phyloP scores from a whole-genome alignment of 202 grass and related monocot genomes.

The Setaria viridis region DNA sequence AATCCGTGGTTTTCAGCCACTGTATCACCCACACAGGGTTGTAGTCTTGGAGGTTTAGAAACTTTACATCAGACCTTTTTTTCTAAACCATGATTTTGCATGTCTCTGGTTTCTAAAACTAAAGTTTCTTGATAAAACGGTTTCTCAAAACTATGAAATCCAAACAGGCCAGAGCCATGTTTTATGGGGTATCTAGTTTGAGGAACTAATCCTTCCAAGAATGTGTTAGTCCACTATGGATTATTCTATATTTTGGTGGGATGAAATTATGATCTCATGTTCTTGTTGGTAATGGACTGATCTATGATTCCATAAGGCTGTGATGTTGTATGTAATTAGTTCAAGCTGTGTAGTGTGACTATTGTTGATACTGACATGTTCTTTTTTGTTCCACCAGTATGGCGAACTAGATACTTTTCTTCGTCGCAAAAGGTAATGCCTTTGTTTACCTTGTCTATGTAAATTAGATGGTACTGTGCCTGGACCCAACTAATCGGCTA shows the following conservation, averaged over 20 bases:
- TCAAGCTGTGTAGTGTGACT: conserved; percentile 16
- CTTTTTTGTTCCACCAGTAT: conserved; percentile 54
- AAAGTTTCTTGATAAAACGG: too few relatives aligned
- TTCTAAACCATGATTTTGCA: too few relatives aligned
- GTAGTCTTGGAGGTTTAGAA: too few relatives aligned
- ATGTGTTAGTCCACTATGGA: background rate
- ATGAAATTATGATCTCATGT: background rate
- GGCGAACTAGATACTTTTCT: conserved; percentile 68
- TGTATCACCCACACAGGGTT: background rate
- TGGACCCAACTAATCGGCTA: conserved; percentile 5
- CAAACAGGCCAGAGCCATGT: background rate
- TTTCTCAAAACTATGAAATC: too few relatives aligned
- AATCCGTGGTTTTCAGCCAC: background rate
- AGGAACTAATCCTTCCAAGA: background rate
- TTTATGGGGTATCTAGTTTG: background rate
- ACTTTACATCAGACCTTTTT: too few relatives aligned
- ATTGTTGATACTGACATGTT: conserved; percentile 12
- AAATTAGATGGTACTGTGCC: conserved; percentile 22
- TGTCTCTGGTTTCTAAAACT: too few relatives aligned
- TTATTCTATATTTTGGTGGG: background rate
- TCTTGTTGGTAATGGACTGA: background rate
- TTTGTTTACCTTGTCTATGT: conserved; percentile 13
- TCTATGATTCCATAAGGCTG: background rate
- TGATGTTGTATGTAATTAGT: background rate
- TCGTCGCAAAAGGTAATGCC: conserved; percentile 59